These are phyloP conservation scores for Alternaria conjuncta DNA, from an alignment of 2,329 filamentous ascomycete genomes.

Conservation along the genomic window DNA sequence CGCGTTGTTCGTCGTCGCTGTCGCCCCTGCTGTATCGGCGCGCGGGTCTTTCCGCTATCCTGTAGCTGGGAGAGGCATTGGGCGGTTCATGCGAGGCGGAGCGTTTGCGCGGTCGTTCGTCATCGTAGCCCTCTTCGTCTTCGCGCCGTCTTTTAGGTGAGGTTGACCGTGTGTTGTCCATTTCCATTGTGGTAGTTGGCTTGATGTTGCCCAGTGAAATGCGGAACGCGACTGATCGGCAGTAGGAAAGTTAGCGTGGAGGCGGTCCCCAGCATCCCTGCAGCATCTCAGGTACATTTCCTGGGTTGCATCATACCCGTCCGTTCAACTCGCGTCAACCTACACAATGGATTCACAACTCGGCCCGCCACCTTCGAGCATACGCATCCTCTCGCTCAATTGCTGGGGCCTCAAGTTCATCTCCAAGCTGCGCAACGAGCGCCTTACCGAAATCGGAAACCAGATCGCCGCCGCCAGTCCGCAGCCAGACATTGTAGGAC, in stretches of 20 bases:
- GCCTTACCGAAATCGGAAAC: slow-evolving; percentile 82
- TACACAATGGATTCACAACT: slow-evolving; percentile 29
- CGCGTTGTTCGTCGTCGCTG: slow-evolving; percentile 39
- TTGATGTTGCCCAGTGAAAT: slow-evolving; percentile 6
- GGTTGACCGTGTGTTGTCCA: slow-evolving; percentile 26
- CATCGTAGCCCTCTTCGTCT: slow-evolving; percentile 35
- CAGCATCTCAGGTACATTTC: slow-evolving; percentile 11
- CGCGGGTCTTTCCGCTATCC: slow-evolving; percentile 44
- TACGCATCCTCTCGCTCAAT: slow-evolving; percentile 88
- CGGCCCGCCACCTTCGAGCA: slow-evolving; percentile 52
- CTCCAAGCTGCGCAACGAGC: slow-evolving; percentile 76
- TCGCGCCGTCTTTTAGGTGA: slow-evolving; percentile 40
- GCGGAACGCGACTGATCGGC: slow-evolving; percentile 16
- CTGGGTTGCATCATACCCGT: slow-evolving; percentile 24
- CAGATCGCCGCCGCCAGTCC: slow-evolving; percentile 74
- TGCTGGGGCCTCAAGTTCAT: slow-evolving; percentile 96
- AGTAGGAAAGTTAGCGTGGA: slow-evolving; percentile 11
- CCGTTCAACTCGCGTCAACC: background rate
- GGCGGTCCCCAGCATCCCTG: slow-evolving; percentile 19
- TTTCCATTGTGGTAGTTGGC: slow-evolving; percentile 2
- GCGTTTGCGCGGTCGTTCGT: slow-evolving; percentile 41
- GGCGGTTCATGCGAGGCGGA: slow-evolving; percentile 40
- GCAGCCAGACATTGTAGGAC: slow-evolving; percentile 81
- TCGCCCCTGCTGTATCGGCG: slow-evolving; percentile 43
- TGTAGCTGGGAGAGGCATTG: slow-evolving; percentile 35